These are phyloP conservation scores for Ophioceras dolichostomum DNA, from an alignment of 2,329 filamentous ascomycete genomes.

Conservation along the genomic window DNA sequence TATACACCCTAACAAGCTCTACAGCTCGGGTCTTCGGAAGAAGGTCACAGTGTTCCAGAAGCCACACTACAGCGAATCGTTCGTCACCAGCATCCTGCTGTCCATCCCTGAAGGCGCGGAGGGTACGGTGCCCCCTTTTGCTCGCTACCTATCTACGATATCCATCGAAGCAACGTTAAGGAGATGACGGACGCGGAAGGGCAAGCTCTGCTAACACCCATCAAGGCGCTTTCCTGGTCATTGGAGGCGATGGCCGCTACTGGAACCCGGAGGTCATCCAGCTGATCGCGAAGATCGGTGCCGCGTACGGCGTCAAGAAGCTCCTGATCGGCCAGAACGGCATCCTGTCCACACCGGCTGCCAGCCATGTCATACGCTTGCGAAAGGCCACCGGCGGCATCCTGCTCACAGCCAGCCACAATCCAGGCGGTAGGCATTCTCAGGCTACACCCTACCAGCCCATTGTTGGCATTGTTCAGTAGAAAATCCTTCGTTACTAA, in stretches of 20 bases:
- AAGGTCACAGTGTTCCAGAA: constrained; percentile 98
- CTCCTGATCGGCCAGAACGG: constrained; percentile 91
- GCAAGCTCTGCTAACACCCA: constrained; percentile 6
- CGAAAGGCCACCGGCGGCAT: constrained; percentile 93
- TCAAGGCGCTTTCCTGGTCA: constrained; percentile 69
- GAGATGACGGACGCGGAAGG: too few relatives aligned
- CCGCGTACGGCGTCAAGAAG: constrained; percentile 98
- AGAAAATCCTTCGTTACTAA: too few relatives aligned
- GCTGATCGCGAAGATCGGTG: constrained; percentile 92
- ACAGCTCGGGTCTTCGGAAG: constrained; percentile 92
- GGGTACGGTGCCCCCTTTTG: constrained; percentile 32
- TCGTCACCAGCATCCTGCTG: constrained; percentile 84
- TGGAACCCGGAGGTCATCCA: constrained; percentile 97
- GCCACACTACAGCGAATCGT: constrained; percentile 89
- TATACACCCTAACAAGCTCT: constrained; percentile 1
- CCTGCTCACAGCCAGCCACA: constrained; percentile 92
- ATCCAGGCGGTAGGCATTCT: constrained; percentile 71
- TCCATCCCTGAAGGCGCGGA: constrained; percentile 92
- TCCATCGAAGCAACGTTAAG: neutral
- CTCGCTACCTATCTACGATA: neutral
- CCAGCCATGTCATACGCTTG: constrained; percentile 91
- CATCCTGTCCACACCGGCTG: constrained; percentile 91
- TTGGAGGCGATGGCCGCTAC: constrained; percentile 93
- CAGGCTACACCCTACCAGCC: too few relatives aligned
- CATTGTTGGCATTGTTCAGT: too few relatives aligned